Evolutionary conservation across 2,329 filamentous ascomycete genomes (phyloP).

Genomic region (Ceratocystis ficicola): DNA sequence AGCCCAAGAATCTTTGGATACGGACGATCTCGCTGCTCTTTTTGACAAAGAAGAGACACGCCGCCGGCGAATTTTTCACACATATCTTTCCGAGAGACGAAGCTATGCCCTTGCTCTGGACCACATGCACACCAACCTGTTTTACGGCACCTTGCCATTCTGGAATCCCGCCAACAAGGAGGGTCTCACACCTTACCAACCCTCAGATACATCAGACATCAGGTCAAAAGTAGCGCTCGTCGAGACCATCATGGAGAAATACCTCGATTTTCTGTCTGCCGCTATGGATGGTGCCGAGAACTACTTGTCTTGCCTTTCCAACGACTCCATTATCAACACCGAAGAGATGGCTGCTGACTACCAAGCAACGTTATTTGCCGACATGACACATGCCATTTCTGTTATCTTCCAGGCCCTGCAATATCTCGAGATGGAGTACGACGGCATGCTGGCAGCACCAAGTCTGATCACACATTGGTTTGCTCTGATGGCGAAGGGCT

Average conservation of each 20-base stretch:
- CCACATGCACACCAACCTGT: conserved; percentile 39
- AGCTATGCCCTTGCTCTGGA: conserved; percentile 55
- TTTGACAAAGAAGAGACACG: conserved; percentile 53
- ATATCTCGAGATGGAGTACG: conserved; percentile 33
- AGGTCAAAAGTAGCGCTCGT: conserved; percentile 12
- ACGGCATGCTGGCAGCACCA: conserved; percentile 15
- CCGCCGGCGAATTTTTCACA: conserved; percentile 54
- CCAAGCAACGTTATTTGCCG: conserved; percentile 51
- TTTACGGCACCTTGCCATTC: conserved; percentile 33
- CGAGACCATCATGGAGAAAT: conserved; percentile 30
- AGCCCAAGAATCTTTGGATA: conserved; percentile 36
- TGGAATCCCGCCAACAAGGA: conserved; percentile 22
- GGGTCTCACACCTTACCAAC: conserved; percentile 23
- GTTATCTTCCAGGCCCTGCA: conserved; percentile 52
- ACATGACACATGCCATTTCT: conserved; percentile 62
- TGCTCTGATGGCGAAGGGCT: conserved; percentile 44
- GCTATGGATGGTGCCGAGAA: conserved; percentile 40
- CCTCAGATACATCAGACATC: conserved; percentile 11
- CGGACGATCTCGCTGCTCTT: conserved; percentile 42
- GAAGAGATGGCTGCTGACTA: conserved; percentile 48
- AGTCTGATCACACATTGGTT: conserved; percentile 18
- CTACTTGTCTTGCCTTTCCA: conserved; percentile 40
- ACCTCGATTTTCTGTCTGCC: conserved; percentile 36
- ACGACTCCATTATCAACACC: conserved; percentile 37
- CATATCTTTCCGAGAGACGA: conserved; percentile 60